Percentiles rank a stretch among this genome's conserved stretches.
Evolutionary conservation across 2,329 filamentous ascomycete species (phyloP).

Genomic region (Botrytis byssoidea): DNA sequence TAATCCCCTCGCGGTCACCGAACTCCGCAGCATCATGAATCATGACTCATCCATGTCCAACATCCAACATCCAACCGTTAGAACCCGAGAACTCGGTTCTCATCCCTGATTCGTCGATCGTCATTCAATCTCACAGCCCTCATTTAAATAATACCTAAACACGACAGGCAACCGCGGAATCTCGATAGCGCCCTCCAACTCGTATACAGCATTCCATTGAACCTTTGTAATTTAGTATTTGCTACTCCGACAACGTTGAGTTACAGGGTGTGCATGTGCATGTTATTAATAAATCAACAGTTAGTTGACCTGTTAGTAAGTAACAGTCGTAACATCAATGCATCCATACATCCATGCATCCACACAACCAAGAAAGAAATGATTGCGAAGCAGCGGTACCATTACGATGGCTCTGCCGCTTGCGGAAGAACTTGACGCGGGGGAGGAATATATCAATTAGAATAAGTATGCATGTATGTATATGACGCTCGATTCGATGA

Average conservation of each 20-base stretch:
- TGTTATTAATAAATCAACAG: neutral
- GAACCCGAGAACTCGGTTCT: neutral
- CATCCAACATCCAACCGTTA: neutral
- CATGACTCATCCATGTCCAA: neutral
- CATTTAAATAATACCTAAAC: neutral
- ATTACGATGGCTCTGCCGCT: neutral
- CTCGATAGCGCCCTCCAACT: neutral
- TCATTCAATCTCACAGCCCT: neutral
- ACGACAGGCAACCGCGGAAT: neutral
- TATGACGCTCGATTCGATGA: neutral
- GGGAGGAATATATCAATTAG: neutral
- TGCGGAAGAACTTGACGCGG: neutral
- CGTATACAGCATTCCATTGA: neutral
- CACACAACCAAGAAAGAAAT: neutral
- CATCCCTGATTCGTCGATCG: no score
- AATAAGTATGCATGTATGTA: neutral
- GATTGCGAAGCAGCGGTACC: neutral
- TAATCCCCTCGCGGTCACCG: neutral
- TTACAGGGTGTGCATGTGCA: neutral
- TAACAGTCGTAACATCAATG: neutral
- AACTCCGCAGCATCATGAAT: neutral
- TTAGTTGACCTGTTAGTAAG: neutral
- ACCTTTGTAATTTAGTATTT: neutral
- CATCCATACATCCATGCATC: no score
- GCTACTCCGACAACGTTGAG: neutral